Evolutionary conservation across 805 yeast species (phyloP).

Genomic region (Cyberlindnera mississippiensis): DNA sequence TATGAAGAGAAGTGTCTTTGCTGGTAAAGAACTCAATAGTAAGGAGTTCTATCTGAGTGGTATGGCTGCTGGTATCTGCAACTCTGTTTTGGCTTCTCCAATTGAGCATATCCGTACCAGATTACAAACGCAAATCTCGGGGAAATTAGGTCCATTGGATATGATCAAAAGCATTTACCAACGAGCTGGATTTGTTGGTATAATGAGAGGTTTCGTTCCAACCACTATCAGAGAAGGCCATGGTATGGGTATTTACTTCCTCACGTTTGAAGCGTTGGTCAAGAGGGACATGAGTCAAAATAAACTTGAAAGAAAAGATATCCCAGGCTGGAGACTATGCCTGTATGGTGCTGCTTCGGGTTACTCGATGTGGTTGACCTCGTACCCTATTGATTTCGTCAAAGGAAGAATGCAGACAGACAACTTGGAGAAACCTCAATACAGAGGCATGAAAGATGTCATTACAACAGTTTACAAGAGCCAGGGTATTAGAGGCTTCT

Average conservation of each 20-base stretch:
- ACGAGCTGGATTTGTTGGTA: slow-evolving; percentile 51
- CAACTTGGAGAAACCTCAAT: slow-evolving; percentile 53
- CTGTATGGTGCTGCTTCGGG: slow-evolving; percentile 90
- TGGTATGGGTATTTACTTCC: slow-evolving; percentile 86
- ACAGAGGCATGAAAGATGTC: slow-evolving; percentile 57
- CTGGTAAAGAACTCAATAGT: slow-evolving; percentile 41
- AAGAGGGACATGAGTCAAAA: slow-evolving; percentile 53
- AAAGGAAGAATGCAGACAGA: slow-evolving; percentile 87
- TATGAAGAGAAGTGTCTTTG: slow-evolving; percentile 75
- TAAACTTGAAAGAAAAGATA: slow-evolving; percentile 54
- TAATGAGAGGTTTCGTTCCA: slow-evolving; percentile 80
- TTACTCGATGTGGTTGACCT: slow-evolving; percentile 75
- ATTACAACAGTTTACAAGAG: slow-evolving; percentile 46
- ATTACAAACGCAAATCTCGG: slow-evolving; percentile 77
- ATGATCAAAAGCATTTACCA: slow-evolving; percentile 55
- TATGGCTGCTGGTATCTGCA: slow-evolving; percentile 87
- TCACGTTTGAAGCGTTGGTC: slow-evolving; percentile 86
- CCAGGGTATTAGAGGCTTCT: slow-evolving; percentile 75
- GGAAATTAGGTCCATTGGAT: slow-evolving; percentile 72
- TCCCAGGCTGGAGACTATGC: slow-evolving; percentile 87
- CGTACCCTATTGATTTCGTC: slow-evolving; percentile 87
- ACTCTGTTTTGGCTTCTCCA: slow-evolving; percentile 86
- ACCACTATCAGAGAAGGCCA: slow-evolving; percentile 80
- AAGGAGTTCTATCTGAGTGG: slow-evolving; percentile 80
- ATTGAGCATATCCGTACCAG: slow-evolving; percentile 94